Percentiles rank a stretch among this genome's conserved stretches.
Conservation (phyloP, 768 basidiomycete genomes). For the Tricholoma furcatifolium region DNA sequence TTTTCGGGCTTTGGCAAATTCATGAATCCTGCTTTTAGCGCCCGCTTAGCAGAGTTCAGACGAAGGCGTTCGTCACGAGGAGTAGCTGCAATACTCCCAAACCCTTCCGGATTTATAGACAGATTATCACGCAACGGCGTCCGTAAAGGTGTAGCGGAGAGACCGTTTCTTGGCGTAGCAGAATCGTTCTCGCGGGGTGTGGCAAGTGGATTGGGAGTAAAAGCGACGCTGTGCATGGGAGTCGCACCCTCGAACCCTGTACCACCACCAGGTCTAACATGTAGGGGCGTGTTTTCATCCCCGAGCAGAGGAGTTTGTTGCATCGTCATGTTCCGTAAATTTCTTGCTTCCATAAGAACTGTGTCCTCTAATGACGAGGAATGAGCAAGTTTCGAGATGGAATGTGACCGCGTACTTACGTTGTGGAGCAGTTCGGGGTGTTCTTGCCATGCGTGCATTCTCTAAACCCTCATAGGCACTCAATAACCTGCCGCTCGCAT, state of each 20-base stretch:
- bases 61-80: constrained; percentile 75
- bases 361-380: constrained; percentile 72
- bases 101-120: constrained; percentile 79
- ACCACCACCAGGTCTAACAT: constrained; percentile 66
- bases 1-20: constrained; percentile 91
- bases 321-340: constrained; percentile 90
- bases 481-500: constrained; percentile 81
- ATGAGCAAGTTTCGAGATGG: not conserved
- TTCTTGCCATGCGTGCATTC: constrained; percentile 87
- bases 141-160: constrained; percentile 77
- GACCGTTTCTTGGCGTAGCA: constrained; percentile 52
- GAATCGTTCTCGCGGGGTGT: constrained; percentile 63
- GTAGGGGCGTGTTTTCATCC: constrained; percentile 96
- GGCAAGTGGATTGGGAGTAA: constrained; percentile 95
- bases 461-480: constrained; percentile 93
- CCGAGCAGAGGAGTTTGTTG: constrained; percentile 93
- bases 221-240: constrained; percentile 85
- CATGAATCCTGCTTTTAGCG: constrained; percentile 79
- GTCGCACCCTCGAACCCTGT: constrained; percentile 96
- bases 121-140: constrained; percentile 95
- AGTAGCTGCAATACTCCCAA: constrained; percentile 57
- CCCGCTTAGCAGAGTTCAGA: constrained; percentile 63
- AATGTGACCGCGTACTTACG: constrained; percentile 39
- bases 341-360: constrained; percentile 91
- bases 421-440: constrained; percentile 92